These are phyloP conservation scores for Monilinia vaccinii-corymbosi DNA, from an alignment of 2,329 filamentous ascomycete genomes.

Conservation along the genomic window DNA sequence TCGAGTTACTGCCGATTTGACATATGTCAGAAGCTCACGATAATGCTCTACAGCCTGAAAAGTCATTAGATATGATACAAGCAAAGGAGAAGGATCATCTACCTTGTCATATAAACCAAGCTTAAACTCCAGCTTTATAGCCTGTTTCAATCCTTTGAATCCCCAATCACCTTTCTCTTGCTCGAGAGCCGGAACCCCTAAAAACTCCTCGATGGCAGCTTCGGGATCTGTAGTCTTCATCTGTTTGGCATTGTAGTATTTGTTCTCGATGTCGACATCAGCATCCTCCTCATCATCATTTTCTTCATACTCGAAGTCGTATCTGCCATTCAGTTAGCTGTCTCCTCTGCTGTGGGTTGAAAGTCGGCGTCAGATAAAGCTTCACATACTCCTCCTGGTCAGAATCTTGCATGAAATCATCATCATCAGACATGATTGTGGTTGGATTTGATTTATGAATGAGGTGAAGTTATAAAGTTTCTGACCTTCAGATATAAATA, in stretches of 20 bases:
- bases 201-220: slow-evolving; percentile 83
- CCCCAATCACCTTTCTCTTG: slow-evolving; percentile 95
- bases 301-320: slow-evolving; percentile 97
- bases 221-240: slow-evolving; percentile 80
- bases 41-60: slow-evolving; percentile 81
- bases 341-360: neutral
- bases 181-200: slow-evolving; percentile 78
- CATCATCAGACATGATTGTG: slow-evolving; percentile 45
- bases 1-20: slow-evolving; percentile 90
- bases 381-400: slow-evolving; percentile 68
- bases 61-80: slow-evolving; percentile 6
- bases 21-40: slow-evolving; percentile 89
- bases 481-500: too few relatives aligned
- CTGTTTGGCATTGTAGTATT: slow-evolving; percentile 99
- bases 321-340: slow-evolving; percentile 39
- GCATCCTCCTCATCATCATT: slow-evolving; percentile 76
- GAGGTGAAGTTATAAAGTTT: neutral
- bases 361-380: slow-evolving; percentile 1
- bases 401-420: slow-evolving; percentile 91
- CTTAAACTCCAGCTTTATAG: slow-evolving; percentile 94
- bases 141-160: slow-evolving; percentile 96
- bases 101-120: slow-evolving; percentile 83
- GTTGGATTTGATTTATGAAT: neutral
- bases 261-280: slow-evolving; percentile 96
- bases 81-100: neutral